phyloP scores from a whole-genome alignment of 225 moss, liverwort and hornwort species.

The Bryoerythrophyllum caledonicum region DNA sequence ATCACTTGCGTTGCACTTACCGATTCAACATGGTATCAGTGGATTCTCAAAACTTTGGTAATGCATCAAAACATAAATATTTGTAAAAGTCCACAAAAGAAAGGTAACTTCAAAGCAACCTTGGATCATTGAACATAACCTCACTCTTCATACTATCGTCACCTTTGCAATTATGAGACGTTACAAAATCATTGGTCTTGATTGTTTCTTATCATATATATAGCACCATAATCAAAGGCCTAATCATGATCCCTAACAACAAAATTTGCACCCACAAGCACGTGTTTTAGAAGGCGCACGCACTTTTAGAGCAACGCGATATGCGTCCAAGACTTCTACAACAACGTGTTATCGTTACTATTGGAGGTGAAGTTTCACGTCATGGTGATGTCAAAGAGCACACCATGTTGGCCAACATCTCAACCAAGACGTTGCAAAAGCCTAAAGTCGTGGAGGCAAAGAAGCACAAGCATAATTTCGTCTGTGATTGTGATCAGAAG shows the following conservation, averaged over 20 bases:
- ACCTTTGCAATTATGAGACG: too few species aligned
- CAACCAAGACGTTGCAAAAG: conserved; percentile 35
- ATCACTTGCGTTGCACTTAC: conserved; percentile 22
- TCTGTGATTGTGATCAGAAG: conserved; percentile 42
- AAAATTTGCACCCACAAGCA: conserved; percentile 24
- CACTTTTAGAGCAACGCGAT: conserved; percentile 36
- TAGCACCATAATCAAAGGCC: conserved; percentile 32
- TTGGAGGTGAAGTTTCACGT: conserved; percentile 31
- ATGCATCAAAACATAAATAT: background rate
- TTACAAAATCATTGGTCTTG: background rate
- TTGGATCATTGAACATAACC: too few species aligned
- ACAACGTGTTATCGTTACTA: conserved; percentile 28
- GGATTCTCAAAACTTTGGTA: conserved; percentile 37
- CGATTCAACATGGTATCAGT: conserved; percentile 40
- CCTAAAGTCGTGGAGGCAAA: conserved; percentile 35
- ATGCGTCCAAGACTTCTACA: conserved; percentile 22
- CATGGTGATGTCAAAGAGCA: conserved; percentile 42
- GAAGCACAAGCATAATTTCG: conserved; percentile 28
- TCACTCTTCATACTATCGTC: too few species aligned
- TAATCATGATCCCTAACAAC: conserved; percentile 46
- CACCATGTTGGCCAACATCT: conserved; percentile 36
- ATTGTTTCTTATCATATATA: conserved; percentile 23
- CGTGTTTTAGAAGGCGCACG: conserved; percentile 30
- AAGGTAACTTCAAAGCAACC: too few species aligned
- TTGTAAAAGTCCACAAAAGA: too few species aligned